Evolutionary conservation across 805 yeast genomes (phyloP), one percentile per base, ranked within the genome.

Genomic region (Kodamaea laetipori): DNA sequence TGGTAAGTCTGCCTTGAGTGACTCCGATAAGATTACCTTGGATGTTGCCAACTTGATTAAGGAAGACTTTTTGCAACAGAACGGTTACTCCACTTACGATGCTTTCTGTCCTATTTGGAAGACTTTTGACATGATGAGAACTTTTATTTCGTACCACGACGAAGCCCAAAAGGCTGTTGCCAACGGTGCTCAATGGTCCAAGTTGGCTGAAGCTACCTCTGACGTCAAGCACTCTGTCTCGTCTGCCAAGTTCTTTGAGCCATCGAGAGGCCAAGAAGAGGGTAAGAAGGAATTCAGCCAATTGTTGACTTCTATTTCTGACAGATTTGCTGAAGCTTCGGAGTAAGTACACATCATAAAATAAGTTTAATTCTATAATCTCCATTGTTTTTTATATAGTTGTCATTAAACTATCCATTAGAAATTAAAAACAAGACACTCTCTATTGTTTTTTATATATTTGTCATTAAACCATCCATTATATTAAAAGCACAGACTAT

Each of bases 21-120:
- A 94, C 66, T 78, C 95, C 30, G 99, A 94, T 71, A 94, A 94
- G 76, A 94, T 94, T 67, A 86, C 97, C 18, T 77, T 94, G 63
- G 99, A 94, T 64, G 97, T 92, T 45, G 82, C 98, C 18, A 76
- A 77, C 21, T 79, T 94, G 66, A 84, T 94, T 69, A 94, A 94
- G 71, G 99, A 94, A 69, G 99, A 94, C 71, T 94, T 94, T 83
- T 78, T 94, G 66, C 99, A 94, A 74, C 99, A 94, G 76, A 94
- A 94, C 72, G 99, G 99, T 74, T 94, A 94, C 74, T 94, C 99
- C 37, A 75, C 96, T 34, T 94, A 94, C 65, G 99, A 94, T 71
- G 96, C 96, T 28, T 94, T 90, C 86, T 94, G 99, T 74, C 99
- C 99, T 54, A 87, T 94, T 62, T 94, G 99, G 99, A 94, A 94